These are phyloP conservation scores for Cubamyces sp. DNA, from an alignment of 768 basidiomycete genomes.

Conservation along the genomic window DNA sequence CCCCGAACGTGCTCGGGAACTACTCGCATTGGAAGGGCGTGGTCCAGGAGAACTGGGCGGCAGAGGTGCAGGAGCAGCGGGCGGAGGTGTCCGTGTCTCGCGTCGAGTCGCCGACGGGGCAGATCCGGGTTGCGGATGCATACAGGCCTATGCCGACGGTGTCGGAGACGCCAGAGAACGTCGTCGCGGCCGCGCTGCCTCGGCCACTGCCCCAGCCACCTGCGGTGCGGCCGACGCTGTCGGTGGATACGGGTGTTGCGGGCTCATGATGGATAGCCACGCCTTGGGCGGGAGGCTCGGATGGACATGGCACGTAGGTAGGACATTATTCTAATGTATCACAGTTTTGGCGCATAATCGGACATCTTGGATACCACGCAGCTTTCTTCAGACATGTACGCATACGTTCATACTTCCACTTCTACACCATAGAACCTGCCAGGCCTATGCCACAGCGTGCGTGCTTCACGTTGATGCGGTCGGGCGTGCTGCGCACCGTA, in stretches of 20 bases:
- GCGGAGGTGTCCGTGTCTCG: neutral
- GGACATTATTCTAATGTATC: neutral
- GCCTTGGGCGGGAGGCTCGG: neutral
- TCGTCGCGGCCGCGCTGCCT: neutral
- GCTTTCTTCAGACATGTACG: neutral
- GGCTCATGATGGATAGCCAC: too few species aligned
- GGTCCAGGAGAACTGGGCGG: slow-evolving; percentile 2
- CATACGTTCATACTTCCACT: neutral
- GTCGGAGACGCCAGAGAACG: slow-evolving; percentile 8
- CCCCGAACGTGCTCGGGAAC: slow-evolving; percentile 20
- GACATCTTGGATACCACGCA: neutral
- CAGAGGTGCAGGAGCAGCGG: neutral
- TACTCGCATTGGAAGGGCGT: slow-evolving; percentile 23
- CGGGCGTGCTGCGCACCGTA: too few species aligned
- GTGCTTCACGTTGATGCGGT: neutral
- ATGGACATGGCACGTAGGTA: neutral
- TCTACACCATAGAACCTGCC: neutral
- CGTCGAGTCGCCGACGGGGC: slow-evolving; percentile 15
- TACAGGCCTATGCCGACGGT: slow-evolving; percentile 24
- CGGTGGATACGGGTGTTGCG: too few species aligned
- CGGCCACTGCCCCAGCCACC: slow-evolving; percentile 1
- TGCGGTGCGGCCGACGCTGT: neutral
- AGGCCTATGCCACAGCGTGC: too few species aligned
- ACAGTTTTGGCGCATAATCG: neutral
- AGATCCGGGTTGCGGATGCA: slow-evolving; percentile 17